A percentile compares a stretch with the other conserved stretches of the same genome.
Evolutionary conservation across 257 asterid species (phyloP).

Genomic region (Solanum chiquidenum): DNA sequence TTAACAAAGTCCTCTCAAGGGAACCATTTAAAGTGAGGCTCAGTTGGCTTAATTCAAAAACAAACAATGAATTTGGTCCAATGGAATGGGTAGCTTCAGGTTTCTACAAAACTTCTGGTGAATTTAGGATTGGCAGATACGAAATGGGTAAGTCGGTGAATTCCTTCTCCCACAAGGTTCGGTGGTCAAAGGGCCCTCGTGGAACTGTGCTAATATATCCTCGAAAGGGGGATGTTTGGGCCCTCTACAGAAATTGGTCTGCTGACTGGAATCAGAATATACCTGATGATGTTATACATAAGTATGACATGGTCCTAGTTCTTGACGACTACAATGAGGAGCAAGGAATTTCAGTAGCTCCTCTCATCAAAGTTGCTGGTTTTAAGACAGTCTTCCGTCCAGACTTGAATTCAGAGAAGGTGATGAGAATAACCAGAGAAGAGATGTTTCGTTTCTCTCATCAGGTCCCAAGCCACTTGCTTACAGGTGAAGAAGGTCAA

Average conservation of each 20-base stretch:
- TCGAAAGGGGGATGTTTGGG: constrained; percentile 18
- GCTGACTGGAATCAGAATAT: constrained; percentile 17
- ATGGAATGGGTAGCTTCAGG: constrained; percentile 21
- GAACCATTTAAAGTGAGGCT: constrained; percentile 20
- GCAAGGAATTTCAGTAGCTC: constrained; percentile 19
- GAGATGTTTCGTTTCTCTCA: constrained; percentile 31
- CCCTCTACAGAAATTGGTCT: constrained; percentile 19
- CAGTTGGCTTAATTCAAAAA: constrained; percentile 24
- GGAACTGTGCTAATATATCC: constrained; percentile 17
- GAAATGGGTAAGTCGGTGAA: constrained; percentile 9
- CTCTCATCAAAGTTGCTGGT: constrained; percentile 17
- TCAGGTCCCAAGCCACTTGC: constrained; percentile 18
- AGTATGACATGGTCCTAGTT: constrained; percentile 21
- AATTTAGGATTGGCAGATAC: constrained; percentile 15
- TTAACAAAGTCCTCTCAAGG: constrained; percentile 13
- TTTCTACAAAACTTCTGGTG: constrained; percentile 23
- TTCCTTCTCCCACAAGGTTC: constrained; percentile 22
- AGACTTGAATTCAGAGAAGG: not conserved
- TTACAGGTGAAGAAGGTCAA: constrained; percentile 19
- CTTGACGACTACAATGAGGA: constrained; percentile 15
- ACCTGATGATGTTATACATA: constrained; percentile 21
- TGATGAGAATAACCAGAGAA: constrained; percentile 10
- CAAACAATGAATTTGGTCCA: constrained; percentile 17
- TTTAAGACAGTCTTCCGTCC: constrained; percentile 17
- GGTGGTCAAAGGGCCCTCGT: constrained; percentile 18